Conservation (phyloP, 148 eudicot species). For the Rhododendron kiyosumense region DNA sequence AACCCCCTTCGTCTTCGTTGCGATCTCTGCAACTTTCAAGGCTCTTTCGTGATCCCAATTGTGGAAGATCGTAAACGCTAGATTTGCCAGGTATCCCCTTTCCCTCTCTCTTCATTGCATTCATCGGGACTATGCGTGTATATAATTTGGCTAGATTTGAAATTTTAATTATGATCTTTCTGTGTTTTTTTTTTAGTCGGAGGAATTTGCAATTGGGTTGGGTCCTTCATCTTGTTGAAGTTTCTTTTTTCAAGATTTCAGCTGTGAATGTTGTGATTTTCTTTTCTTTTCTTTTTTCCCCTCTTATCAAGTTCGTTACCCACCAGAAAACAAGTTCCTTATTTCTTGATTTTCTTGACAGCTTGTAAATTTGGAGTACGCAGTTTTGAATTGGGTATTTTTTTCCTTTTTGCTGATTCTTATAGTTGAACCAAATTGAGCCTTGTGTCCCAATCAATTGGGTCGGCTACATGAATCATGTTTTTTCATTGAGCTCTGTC, state of each 20-base stretch:
- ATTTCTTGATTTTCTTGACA: background rate
- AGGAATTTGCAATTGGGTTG: background rate
- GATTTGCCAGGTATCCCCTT: conserved; percentile 8
- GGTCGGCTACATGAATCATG: no score
- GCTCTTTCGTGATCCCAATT: background rate
- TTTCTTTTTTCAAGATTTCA: background rate
- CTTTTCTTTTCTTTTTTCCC: background rate
- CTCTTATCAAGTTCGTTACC: background rate
- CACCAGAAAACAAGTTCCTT: background rate
- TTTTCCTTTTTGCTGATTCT: background rate
- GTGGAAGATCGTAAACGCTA: background rate
- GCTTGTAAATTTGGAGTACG: background rate
- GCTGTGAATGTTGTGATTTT: background rate
- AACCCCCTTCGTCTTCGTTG: background rate
- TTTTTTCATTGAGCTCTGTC: no score
- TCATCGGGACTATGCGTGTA: background rate
- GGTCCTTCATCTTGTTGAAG: background rate
- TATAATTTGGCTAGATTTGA: background rate
- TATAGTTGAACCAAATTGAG: no score
- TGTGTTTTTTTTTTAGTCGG: background rate
- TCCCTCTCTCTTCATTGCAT: background rate
- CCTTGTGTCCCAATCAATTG: no score
- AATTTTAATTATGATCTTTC: background rate
- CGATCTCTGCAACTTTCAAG: conserved; percentile 6
- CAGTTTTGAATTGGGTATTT: background rate